Evolutionary conservation across 2,329 filamentous ascomycete species (phyloP), one percentile per base, ranked within the genome.

Genomic region (Botryotinia convoluta): DNA sequence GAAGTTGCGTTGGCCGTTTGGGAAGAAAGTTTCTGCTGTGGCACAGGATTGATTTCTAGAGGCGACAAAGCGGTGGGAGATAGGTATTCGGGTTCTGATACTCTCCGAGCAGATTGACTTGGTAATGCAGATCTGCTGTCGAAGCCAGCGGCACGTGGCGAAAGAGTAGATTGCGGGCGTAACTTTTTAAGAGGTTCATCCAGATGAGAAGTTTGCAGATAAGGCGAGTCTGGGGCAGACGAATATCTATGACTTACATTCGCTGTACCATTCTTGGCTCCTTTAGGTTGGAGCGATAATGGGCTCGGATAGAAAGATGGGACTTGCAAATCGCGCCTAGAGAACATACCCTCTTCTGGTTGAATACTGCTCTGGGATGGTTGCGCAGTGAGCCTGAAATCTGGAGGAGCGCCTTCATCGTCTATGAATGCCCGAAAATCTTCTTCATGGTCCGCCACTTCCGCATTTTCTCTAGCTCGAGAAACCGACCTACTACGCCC

Each of bases 201-300:
- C 14, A 69, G 45, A 44, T 42, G 44, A 44, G 22, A 42, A 9
- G 42, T 45, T 60, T 51, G 37, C 8, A 60, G 29, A 44, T 45
- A 63, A 60, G 71, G 37, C 9, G 32, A 48, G 3, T 42, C 42
- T 22, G 45, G 37, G 32, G 35, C 51, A 35, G 48, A 60, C 22
- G 67, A 68, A n/a, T 72, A 59, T 48, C 69, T 74, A 35, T 72
- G 72, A 26, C 71, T 76, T 32, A 71, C 71, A 57, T 71, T 60
- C 51, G 72, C 73, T 20, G 76, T 65, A 64, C 61, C 73, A 74
- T 54, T 64, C 20, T 74, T 76, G 12, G 76, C 44, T 26, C 69
- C 70, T 63, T 75, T 75, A 1, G 75, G 48, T 7, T 44, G 32
- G 22, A 44, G 42, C 22, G 57, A 54, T 44, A 73, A 39, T 29